A percentile compares a stretch with the other conserved stretches of the same genome.
These are phyloP conservation scores for Pontederia paniculata DNA, from an alignment of 176 grass and related monocot genomes.

Conservation along the genomic window DNA sequence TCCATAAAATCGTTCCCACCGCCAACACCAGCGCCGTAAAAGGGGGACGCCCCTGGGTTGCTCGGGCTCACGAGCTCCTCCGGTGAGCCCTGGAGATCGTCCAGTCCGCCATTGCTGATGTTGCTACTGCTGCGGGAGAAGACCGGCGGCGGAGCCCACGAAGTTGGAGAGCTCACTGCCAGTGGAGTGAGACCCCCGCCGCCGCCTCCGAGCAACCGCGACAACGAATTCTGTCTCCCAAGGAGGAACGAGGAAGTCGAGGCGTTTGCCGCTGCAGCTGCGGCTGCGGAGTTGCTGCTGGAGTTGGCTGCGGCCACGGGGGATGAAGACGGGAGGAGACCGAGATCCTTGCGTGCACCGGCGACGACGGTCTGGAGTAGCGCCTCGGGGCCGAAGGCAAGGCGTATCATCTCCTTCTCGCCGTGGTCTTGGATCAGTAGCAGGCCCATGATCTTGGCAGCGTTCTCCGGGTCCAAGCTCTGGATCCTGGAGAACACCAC, in stretches of 20 bases:
- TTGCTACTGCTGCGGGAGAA: slow-evolving; percentile 41
- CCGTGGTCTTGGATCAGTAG: slow-evolving; percentile 83
- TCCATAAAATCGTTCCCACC: slow-evolving; percentile 24
- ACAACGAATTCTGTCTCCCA: slow-evolving; percentile 37
- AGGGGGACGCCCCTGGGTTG: slow-evolving; percentile 25
- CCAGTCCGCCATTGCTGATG: slow-evolving; percentile 29
- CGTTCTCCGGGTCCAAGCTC: slow-evolving; percentile 70
- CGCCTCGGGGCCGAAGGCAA: slow-evolving; percentile 77
- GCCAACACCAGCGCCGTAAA: slow-evolving; percentile 40
- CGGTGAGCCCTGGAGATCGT: slow-evolving; percentile 12
- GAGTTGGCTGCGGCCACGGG: slow-evolving; percentile 3
- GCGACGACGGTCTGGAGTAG: slow-evolving; percentile 56
- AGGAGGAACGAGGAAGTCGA: slow-evolving; percentile 30
- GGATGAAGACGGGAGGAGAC: slow-evolving; percentile 28
- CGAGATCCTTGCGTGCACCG: slow-evolving; percentile 66
- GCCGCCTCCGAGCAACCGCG: slow-evolving; percentile 18
- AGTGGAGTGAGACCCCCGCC: slow-evolving; percentile 14
- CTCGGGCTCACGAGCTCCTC: slow-evolving; percentile 23
- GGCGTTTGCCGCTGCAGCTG: neutral
- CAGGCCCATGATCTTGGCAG: slow-evolving; percentile 79
- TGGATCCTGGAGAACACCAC: slow-evolving; percentile 97
- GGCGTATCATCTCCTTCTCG: slow-evolving; percentile 88
- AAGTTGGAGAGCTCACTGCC: slow-evolving; percentile 51
- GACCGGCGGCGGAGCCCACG: slow-evolving; percentile 37
- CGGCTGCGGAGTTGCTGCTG: slow-evolving; percentile 24